phyloP scores from a whole-genome alignment of 164 flowering plant species.

The Akebia trifoliata region DNA sequence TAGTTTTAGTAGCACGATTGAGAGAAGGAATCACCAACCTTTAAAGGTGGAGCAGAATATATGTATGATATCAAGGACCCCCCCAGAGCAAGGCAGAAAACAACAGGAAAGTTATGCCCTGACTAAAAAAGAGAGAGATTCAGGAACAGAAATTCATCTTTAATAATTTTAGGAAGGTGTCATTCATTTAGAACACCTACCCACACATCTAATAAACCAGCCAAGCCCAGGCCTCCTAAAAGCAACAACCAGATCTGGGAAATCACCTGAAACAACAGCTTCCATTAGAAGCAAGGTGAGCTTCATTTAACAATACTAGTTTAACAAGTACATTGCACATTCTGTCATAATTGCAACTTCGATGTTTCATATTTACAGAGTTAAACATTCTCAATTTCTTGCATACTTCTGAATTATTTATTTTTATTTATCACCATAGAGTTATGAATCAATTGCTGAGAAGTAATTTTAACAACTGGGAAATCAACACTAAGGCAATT shows the following conservation, averaged over 20 bases:
- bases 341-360: neutral
- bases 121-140: constrained; percentile 48
- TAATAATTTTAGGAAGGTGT: neutral
- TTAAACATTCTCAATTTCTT: neutral
- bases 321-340: neutral
- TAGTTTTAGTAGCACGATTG: neutral
- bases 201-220: constrained; percentile 80
- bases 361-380: neutral
- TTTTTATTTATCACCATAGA: too few species aligned
- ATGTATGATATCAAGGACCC: constrained; percentile 85
- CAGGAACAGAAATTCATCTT: constrained; percentile 1
- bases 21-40: constrained; percentile 41
- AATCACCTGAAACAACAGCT: constrained; percentile 51
- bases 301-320: neutral
- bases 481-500: too few species aligned
- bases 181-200: constrained; percentile 36
- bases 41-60: constrained; percentile 96
- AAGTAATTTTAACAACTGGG: too few species aligned
- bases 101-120: constrained; percentile 69
- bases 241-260: constrained; percentile 89
- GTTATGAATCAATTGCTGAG: too few species aligned
- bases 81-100: constrained; percentile 89
- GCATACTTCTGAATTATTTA: too few species aligned
- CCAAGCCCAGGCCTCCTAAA: constrained; percentile 80
- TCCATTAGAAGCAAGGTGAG: neutral